phyloP scores from a whole-genome alignment of 371 early-diverging fungal genomes.

The Apophysomyces elegans region DNA sequence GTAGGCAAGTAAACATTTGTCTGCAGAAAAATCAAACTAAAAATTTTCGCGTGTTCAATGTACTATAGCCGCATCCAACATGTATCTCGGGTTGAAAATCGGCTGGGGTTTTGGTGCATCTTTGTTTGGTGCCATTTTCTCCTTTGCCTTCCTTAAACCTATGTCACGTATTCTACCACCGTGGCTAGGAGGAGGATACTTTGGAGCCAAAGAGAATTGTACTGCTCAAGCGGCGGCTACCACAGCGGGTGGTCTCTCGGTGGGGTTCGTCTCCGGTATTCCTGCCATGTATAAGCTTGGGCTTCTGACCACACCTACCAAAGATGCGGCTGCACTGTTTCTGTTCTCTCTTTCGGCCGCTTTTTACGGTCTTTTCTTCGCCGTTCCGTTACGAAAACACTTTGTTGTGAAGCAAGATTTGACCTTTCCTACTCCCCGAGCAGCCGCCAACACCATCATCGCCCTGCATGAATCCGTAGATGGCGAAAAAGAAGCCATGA shows the following conservation, averaged over 20 bases:
- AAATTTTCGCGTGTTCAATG: not conserved
- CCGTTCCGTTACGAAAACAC: slow-evolving; percentile 70
- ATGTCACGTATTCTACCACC: slow-evolving; percentile 47
- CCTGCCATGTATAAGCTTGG: slow-evolving; percentile 74
- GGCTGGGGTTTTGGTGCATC: slow-evolving; percentile 79
- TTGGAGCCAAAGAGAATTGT: slow-evolving; percentile 72
- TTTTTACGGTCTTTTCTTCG: slow-evolving; percentile 76
- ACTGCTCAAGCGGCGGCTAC: slow-evolving; percentile 74
- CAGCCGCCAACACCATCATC: slow-evolving; percentile 71
- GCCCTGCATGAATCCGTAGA: slow-evolving; percentile 57
- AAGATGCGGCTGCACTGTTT: slow-evolving; percentile 53
- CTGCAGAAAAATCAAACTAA: not conserved
- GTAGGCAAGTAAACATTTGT: slow-evolving; percentile 24
- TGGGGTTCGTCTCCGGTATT: slow-evolving; percentile 68
- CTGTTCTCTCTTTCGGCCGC: slow-evolving; percentile 62
- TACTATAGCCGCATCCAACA: slow-evolving; percentile 69
- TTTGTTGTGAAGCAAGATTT: slow-evolving; percentile 73
- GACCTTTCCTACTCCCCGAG: slow-evolving; percentile 72
- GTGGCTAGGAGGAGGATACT: slow-evolving; percentile 61
- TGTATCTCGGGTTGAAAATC: slow-evolving; percentile 74
- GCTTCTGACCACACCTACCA: slow-evolving; percentile 51
- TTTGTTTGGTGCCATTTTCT: slow-evolving; percentile 72
- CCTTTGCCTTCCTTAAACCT: slow-evolving; percentile 69
- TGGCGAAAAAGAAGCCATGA: slow-evolving; percentile 44
- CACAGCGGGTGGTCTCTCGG: slow-evolving; percentile 69